Evolutionary conservation across 495 filamentous ascomycete genomes (phyloP), one percentile per base, ranked within the genome.

Genomic region (Aspergillus steynii): DNA sequence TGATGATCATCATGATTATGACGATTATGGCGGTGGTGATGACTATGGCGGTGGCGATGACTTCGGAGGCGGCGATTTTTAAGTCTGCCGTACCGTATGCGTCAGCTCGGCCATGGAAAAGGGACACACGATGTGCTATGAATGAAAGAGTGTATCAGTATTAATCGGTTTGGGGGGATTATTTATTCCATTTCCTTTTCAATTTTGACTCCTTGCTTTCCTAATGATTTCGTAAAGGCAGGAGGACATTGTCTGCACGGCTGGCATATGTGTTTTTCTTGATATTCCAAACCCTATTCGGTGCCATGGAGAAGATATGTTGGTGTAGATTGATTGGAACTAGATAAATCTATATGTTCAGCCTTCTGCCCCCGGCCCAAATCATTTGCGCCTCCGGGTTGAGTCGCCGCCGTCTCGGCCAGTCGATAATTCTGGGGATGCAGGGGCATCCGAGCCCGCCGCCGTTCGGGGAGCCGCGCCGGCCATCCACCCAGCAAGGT

Each of bases 401-500:
- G 67, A 59, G 52, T 65, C 72, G 48, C 67, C 66, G 45, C 67
- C 61, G 25, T 79, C 77, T 64, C 74, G 73, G 49, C 74, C 74
- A 56, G 74, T 77, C 50, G 66, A 70, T 51, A 55, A 68, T 29
- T 69, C 74, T 55, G 61, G 68, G 57, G 62, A 28, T 8, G 50
- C 50, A 58, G 42, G 63, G 59, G 68, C 66, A 7, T 64, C 70
- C 48, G 58, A 59, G 65, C 55, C 65, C 53, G 61, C 62, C 58
- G 67, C 72, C 31, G 63, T 69, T 55, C 28, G 25, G 8, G 68
- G 63, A 25, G 65, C 64, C 50, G 72, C 76, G 20, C 77, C 76
- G 0, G 92, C 91, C 80, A 97, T 84, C 85, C 88, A 96, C 2
- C 88, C 86, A 2, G 93, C 93, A 71, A 96, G 81, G 72, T 97